phyloP scores from a whole-genome alignment of 495 filamentous ascomycete species.

The Hyaloscypha finlandica region DNA sequence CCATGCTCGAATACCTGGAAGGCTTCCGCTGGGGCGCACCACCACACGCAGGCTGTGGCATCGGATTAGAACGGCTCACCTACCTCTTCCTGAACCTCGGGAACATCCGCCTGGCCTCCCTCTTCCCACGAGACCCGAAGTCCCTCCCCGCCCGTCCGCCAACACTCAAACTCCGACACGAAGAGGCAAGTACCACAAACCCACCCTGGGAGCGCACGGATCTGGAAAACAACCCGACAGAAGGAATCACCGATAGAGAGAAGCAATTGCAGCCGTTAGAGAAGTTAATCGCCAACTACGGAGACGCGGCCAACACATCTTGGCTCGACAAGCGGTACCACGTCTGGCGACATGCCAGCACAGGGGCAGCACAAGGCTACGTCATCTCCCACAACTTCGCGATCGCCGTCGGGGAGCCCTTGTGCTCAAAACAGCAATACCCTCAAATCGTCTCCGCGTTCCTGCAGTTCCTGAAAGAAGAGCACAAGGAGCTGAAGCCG shows the following conservation, averaged over 20 bases:
- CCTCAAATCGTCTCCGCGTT: slow-evolving; percentile 67
- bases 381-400: slow-evolving; percentile 71
- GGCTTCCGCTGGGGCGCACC: slow-evolving; percentile 88
- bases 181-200: slow-evolving; percentile 71
- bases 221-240: slow-evolving; percentile 20
- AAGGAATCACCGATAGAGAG: slow-evolving; percentile 34
- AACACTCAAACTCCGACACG: slow-evolving; percentile 68
- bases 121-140: slow-evolving; percentile 84
- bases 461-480: slow-evolving; percentile 69
- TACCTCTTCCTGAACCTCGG: slow-evolving; percentile 83
- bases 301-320: slow-evolving; percentile 83
- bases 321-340: slow-evolving; percentile 83
- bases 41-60: slow-evolving; percentile 87
- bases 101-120: slow-evolving; percentile 83
- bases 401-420: slow-evolving; percentile 78
- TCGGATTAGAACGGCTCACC: slow-evolving; percentile 83
- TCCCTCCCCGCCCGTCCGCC: slow-evolving; percentile 62
- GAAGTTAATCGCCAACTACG: slow-evolving; percentile 85
- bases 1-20: slow-evolving; percentile 85
- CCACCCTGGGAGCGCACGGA: slow-evolving; percentile 56
- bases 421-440: slow-evolving; percentile 75
- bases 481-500: slow-evolving; percentile 66
- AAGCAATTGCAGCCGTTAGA: slow-evolving; percentile 70
- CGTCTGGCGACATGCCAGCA: slow-evolving; percentile 75
- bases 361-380: slow-evolving; percentile 79